Evolutionary conservation across 768 basidiomycete species (phyloP), one percentile per base, ranked within the genome.

Genomic region (Rhodocollybia butyracea): DNA sequence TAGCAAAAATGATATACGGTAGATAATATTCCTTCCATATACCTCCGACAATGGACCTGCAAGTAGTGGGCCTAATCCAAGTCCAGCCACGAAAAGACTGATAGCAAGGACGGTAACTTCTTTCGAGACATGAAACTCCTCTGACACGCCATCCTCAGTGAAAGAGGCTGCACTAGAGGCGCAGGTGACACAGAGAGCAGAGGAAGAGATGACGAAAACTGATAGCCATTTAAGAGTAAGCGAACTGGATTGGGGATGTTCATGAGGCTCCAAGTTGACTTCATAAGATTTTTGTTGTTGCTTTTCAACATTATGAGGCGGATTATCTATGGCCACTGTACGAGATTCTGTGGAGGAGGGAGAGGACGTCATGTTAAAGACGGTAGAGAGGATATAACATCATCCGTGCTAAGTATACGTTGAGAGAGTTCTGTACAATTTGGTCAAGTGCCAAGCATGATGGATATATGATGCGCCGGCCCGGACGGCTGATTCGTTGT

Each of bases 21-120:
- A 90, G 12, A 91, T 78, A 39, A 76, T 65, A 54, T 81, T 84
- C 43, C 85, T 74, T 2, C 91, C 89, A 62, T 84, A 81, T 17
- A 88, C 76, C 59, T 86, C 81, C 19, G 73, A 65, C 13, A 80
- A 68, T 0, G 80, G 77, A 3, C 85, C 80, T 40, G 80, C 72
- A 40, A 90, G 76, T 8, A 82, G 61, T 1, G 82, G 80, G 0
- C 81, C 82, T 1, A 82, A 32, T 0, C 80, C 83, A 7, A 86
- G 73, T 0, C 84, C 85, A 31, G 79, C 68, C n/a, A 88, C 80
- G 58, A 78, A 86, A 0, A 84, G 63, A 38, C 82, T 82, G 13
- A 86, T 74, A 0, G 80, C 77, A 0, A 84, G 69, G 31, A 84
- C 76, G 1, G 82, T 71, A 30, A 83, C 71, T 27, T 72, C 70